Conservation (phyloP, 73 alveolate genomes). For the Breviolum minutum region DNA sequence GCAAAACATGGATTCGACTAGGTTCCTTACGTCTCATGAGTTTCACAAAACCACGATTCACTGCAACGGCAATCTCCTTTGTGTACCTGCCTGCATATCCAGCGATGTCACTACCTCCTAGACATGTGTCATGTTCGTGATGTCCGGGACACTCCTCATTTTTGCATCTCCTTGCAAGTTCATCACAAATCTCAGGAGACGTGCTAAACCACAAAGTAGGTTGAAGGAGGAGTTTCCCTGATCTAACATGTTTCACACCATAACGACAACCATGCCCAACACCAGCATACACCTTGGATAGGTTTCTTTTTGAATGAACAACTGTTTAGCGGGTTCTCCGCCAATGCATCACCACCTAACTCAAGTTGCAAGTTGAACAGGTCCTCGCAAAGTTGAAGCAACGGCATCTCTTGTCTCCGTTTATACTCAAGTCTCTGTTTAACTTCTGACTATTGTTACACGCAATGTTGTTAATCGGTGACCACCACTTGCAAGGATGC, state of each 20-base stretch:
- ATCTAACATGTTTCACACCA: not conserved
- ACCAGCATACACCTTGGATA: not conserved
- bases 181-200: not conserved
- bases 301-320: not conserved
- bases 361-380: not conserved
- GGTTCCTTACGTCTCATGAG: not conserved
- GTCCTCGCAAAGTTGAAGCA: not conserved
- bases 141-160: not conserved
- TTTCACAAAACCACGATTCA: not conserved
- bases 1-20: not conserved
- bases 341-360: slow-evolving; percentile 4
- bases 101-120: not conserved
- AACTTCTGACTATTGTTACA: not conserved
- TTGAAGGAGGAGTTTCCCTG: not conserved
- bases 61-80: not conserved
- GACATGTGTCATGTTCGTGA: not conserved
- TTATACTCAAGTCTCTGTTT: not conserved
- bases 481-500: not conserved
- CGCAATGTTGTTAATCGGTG: not conserved
- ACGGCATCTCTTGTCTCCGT: not conserved
- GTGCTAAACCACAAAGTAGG: slow-evolving; percentile 22
- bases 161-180: not conserved
- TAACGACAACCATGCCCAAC: not conserved
- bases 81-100: slow-evolving; percentile 18
- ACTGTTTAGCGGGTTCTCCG: not conserved